A percentile compares a stretch with the other conserved stretches of the same genome.
Conservation (phyloP, 305 asterid genomes). For the Fraxinus sp. region DNA sequence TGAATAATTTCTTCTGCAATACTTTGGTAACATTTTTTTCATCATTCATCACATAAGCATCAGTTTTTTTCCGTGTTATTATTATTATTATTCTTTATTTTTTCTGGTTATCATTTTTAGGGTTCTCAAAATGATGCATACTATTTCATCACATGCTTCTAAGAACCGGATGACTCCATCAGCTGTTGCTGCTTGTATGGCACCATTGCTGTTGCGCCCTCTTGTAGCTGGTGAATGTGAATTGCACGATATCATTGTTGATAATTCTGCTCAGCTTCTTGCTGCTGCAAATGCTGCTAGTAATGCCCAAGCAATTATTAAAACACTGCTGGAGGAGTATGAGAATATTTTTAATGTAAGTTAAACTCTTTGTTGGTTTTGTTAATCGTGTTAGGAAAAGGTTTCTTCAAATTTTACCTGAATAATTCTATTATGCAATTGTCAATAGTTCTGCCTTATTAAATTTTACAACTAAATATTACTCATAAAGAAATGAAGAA, state of each 20-base stretch:
- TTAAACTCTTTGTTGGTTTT: conserved; percentile 21
- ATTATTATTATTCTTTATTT: conserved; percentile 2
- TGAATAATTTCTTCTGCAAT: conserved; percentile 18
- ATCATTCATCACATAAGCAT: conserved; percentile 10
- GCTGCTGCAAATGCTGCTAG: conserved; percentile 99
- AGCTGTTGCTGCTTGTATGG: conserved; percentile 99
- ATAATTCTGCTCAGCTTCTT: conserved; percentile 87
- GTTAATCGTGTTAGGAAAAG: conserved; percentile 10
- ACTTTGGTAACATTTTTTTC: conserved; percentile 10
- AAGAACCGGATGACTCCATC: conserved; percentile 92
- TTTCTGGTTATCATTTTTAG: conserved; percentile 39
- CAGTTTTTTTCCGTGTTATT: not conserved
- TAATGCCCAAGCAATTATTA: conserved; percentile 89
- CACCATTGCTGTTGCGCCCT: conserved; percentile 96
- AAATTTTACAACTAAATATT: not conserved
- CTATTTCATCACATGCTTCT: conserved; percentile 71
- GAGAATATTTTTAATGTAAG: conserved; percentile 81
- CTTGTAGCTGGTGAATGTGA: conserved; percentile 99
- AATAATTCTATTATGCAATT: not conserved
- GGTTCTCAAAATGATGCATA: conserved; percentile 88
- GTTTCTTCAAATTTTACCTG: conserved; percentile 13
- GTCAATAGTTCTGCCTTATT: not conserved
- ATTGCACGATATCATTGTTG: conserved; percentile 69
- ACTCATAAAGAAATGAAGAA: not conserved
- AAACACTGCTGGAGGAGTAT: conserved; percentile 90